Evolutionary conservation across 1,284 basidiomycete species (phyloP).

Genomic region (Schizopora paradoxa): DNA sequence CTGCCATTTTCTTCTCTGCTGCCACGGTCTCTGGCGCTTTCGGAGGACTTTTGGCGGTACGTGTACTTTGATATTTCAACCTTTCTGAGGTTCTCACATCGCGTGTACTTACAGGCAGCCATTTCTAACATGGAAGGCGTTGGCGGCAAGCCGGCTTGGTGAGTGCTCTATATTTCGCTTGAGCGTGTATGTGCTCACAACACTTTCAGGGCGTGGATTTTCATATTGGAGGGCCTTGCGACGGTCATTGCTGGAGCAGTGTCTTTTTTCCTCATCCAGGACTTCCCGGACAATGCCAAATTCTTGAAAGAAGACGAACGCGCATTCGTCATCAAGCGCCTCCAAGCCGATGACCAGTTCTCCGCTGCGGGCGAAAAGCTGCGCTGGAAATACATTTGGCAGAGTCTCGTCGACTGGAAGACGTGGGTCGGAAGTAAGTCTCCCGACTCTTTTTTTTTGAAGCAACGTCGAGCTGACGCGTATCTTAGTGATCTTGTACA

Average conservation of each 20-base stretch:
- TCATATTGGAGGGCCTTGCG: constrained; percentile 60
- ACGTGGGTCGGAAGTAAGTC: constrained; percentile 61
- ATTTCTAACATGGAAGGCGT: constrained; percentile 66
- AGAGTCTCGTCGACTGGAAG: constrained; percentile 67
- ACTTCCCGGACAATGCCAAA: constrained; percentile 77
- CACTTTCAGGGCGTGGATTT: constrained; percentile 61
- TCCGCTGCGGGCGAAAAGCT: constrained; percentile 67
- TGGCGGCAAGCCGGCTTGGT: constrained; percentile 52
- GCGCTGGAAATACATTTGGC: constrained; percentile 53
- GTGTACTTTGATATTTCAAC: constrained; percentile 19
- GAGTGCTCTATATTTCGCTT: not conserved
- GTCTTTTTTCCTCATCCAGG: constrained; percentile 75
- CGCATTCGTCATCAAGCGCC: constrained; percentile 57
- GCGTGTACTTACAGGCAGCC: constrained; percentile 40
- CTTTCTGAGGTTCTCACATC: not conserved
- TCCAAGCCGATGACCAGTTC: constrained; percentile 68
- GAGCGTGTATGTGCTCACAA: constrained; percentile 14
- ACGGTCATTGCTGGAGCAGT: constrained; percentile 61
- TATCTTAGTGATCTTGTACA: constrained; percentile 24
- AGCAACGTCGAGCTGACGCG: constrained; percentile 6
- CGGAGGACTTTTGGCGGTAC: constrained; percentile 60
- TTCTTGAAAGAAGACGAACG: constrained; percentile 69
- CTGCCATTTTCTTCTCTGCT: constrained; percentile 71
- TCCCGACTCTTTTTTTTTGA: not conserved
- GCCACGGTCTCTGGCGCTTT: constrained; percentile 70